phyloP scores from a whole-genome alignment of 345 rosid genomes.

The Jatropha curcas region DNA sequence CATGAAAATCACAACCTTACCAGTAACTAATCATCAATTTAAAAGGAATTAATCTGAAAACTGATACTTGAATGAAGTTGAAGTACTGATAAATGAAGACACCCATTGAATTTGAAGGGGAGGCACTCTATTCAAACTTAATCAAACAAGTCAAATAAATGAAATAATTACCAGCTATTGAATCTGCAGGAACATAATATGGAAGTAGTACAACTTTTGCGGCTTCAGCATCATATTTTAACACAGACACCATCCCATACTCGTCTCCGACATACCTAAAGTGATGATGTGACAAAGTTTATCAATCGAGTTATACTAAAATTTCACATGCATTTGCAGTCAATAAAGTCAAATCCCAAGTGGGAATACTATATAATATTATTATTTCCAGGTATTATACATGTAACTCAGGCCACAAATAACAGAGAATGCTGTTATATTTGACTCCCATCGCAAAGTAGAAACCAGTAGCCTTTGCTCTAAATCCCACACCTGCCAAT shows the following conservation, averaged over 20 bases:
- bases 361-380: background rate
- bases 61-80: background rate
- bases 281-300: background rate
- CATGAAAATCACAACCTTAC: background rate
- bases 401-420: slow-evolving; percentile 28
- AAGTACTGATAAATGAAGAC: background rate
- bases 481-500: slow-evolving; percentile 32
- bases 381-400: slow-evolving; percentile 12
- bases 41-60: background rate
- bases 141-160: background rate
- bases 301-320: background rate
- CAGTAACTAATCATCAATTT: background rate
- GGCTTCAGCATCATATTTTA: slow-evolving; percentile 23
- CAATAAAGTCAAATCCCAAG: background rate
- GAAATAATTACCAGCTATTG: slow-evolving; percentile 25
- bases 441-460: slow-evolving; percentile 29
- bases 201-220: slow-evolving; percentile 18
- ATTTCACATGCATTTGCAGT: background rate
- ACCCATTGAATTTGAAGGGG: background rate
- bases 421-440: slow-evolving; percentile 30
- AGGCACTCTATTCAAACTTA: background rate
- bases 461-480: slow-evolving; percentile 26
- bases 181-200: slow-evolving; percentile 23
- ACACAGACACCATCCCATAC: slow-evolving; percentile 30
- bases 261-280: slow-evolving; percentile 35